phyloP scores from a whole-genome alignment of 2,329 filamentous ascomycete genomes.

The Neurospora sp. region DNA sequence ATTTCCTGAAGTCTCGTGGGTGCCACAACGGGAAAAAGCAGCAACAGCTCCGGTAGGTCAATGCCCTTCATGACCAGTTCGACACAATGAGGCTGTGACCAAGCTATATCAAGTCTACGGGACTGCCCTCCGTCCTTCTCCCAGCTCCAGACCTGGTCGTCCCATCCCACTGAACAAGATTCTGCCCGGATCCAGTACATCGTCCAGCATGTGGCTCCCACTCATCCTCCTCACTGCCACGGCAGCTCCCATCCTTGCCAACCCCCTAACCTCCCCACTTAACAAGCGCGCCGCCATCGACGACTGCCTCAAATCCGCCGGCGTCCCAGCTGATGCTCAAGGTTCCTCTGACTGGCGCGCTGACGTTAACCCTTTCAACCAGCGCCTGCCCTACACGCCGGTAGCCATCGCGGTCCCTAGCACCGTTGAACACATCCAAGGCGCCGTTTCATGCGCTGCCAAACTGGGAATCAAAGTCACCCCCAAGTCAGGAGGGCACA shows the following conservation, averaged over 20 bases:
- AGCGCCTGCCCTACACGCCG: slow-evolving; percentile 26
- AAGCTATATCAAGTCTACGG: slow-evolving; percentile 2
- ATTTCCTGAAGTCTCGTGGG: not conserved
- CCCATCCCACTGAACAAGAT: not conserved
- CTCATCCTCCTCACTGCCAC: slow-evolving; percentile 7
- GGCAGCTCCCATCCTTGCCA: slow-evolving; percentile 16
- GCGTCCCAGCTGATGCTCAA: slow-evolving; percentile 17
- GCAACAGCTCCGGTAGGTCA: not conserved
- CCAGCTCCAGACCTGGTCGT: not conserved
- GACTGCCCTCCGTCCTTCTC: not conserved
- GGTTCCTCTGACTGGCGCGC: slow-evolving; percentile 16
- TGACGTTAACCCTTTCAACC: slow-evolving; percentile 21
- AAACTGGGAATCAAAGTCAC: slow-evolving; percentile 33
- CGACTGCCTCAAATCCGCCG: slow-evolving; percentile 19
- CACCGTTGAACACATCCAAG: slow-evolving; percentile 33
- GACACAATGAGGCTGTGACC: not conserved
- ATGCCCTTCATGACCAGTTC: not conserved
- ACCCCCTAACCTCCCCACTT: slow-evolving; percentile 12
- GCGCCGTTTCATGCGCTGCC: slow-evolving; percentile 36
- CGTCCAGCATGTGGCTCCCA: slow-evolving; percentile 8
- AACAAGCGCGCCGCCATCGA: slow-evolving; percentile 18
- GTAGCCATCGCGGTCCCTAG: slow-evolving; percentile 33
- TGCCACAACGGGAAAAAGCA: not conserved
- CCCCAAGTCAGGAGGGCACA: slow-evolving; percentile 41
- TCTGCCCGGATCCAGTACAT: not conserved